These are phyloP conservation scores for Xenoacremonium recifei DNA, from an alignment of 2,329 filamentous ascomycete species.

Conservation along the genomic window DNA sequence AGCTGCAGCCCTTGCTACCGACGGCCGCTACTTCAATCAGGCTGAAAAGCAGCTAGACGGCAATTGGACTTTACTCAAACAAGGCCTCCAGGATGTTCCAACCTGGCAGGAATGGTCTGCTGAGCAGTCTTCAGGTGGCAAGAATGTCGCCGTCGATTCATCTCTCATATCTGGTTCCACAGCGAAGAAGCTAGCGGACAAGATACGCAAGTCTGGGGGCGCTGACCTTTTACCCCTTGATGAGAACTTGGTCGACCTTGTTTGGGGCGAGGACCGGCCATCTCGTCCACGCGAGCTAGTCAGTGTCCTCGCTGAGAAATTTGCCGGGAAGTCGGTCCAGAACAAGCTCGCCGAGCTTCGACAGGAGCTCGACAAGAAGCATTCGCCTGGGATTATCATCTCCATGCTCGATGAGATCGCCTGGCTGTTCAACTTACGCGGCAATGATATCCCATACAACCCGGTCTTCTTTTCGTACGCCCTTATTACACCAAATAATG, in stretches of 20 bases:
- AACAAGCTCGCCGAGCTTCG: slow-evolving; percentile 83
- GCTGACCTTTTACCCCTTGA: slow-evolving; percentile 71
- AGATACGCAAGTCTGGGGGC: slow-evolving; percentile 83
- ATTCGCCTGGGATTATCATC: slow-evolving; percentile 80
- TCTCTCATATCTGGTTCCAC: slow-evolving; percentile 71
- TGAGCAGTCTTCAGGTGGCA: slow-evolving; percentile 81
- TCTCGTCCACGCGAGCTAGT: slow-evolving; percentile 73
- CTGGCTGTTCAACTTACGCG: slow-evolving; percentile 97
- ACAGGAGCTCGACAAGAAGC: slow-evolving; percentile 90
- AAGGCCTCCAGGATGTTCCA: slow-evolving; percentile 87
- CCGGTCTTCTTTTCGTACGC: slow-evolving; percentile 98
- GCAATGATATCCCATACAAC: slow-evolving; percentile 95
- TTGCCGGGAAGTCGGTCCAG: slow-evolving; percentile 77
- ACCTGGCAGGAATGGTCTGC: slow-evolving; percentile 97
- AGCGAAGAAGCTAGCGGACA: slow-evolving; percentile 72
- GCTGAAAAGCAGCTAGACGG: slow-evolving; percentile 83
- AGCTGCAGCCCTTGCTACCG: slow-evolving; percentile 87
- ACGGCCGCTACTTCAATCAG: slow-evolving; percentile 98
- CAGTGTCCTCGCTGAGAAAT: slow-evolving; percentile 67
- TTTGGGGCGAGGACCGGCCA: slow-evolving; percentile 80
- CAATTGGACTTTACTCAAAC: slow-evolving; percentile 92
- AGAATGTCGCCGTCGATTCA: slow-evolving; percentile 87
- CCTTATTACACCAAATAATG: slow-evolving; percentile 72
- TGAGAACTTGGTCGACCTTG: slow-evolving; percentile 82
- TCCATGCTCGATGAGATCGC: slow-evolving; percentile 96